These are phyloP conservation scores for Cystobasidium sp. DNA, from an alignment of 1,284 basidiomycete species.

Conservation along the genomic window DNA sequence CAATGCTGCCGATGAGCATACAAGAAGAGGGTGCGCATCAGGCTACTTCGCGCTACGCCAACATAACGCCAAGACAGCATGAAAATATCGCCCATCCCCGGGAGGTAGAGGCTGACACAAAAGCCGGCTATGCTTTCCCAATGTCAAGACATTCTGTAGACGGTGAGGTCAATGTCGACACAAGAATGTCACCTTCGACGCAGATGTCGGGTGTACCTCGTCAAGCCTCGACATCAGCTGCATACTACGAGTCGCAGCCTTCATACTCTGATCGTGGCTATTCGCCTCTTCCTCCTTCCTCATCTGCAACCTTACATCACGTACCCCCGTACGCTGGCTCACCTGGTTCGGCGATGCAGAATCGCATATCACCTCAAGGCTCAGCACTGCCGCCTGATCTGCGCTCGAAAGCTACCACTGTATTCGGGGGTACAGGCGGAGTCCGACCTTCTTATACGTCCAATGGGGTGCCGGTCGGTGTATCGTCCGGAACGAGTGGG, in stretches of 20 bases:
- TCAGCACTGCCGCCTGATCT: background rate
- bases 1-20: background rate
- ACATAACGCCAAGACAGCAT: constrained; percentile 1
- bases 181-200: no score
- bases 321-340: background rate
- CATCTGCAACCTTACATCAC: background rate
- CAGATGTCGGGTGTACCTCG: no score
- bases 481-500: no score
- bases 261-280: background rate
- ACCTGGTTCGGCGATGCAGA: background rate
- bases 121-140: constrained; percentile 9
- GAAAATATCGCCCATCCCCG: background rate
- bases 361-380: background rate
- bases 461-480: background rate
- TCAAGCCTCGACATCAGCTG: no score
- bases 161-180: no score
- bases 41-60: background rate
- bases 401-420: background rate
- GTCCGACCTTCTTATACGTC: constrained; percentile 1
- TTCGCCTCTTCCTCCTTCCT: background rate
- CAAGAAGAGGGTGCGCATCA: background rate
- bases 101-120: background rate
- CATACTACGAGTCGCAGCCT: background rate
- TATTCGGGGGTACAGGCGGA: background rate
- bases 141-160: background rate